phyloP scores from a whole-genome alignment of 1,284 basidiomycete genomes.

The Pholiota adiposa region DNA sequence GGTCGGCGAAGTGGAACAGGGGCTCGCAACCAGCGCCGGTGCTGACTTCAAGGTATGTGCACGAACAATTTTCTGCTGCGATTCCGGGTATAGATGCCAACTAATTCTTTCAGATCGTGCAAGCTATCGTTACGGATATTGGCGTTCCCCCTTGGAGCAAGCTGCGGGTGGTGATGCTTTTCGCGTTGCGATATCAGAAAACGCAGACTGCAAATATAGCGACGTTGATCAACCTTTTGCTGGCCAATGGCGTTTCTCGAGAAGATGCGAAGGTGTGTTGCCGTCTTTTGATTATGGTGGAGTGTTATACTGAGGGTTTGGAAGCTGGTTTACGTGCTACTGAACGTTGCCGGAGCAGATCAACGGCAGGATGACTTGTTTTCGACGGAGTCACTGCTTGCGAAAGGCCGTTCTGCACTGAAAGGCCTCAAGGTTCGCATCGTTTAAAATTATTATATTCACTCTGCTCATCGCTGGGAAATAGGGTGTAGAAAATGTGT shows the following conservation, averaged over 20 bases:
- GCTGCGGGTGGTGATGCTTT: slow-evolving; percentile 92
- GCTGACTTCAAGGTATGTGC: slow-evolving; percentile 82
- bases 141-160: slow-evolving; percentile 81
- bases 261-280: slow-evolving; percentile 80
- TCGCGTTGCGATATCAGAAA: slow-evolving; percentile 95
- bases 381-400: slow-evolving; percentile 94
- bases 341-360: slow-evolving; percentile 95
- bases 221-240: slow-evolving; percentile 80
- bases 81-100: slow-evolving; percentile 4
- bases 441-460: not conserved
- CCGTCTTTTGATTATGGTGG: slow-evolving; percentile 5
- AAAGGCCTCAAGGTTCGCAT: slow-evolving; percentile 87
- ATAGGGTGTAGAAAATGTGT: slow-evolving; percentile 98
- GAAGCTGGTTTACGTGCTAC: slow-evolving; percentile 90
- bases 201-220: slow-evolving; percentile 85
- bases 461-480: slow-evolving; percentile 12
- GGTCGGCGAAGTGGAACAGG: slow-evolving; percentile 96
- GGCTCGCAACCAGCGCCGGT: slow-evolving; percentile 90
- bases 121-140: slow-evolving; percentile 73
- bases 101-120: slow-evolving; percentile 63
- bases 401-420: slow-evolving; percentile 91
- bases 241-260: slow-evolving; percentile 81
- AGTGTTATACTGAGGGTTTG: slow-evolving; percentile 3
- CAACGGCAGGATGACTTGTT: slow-evolving; percentile 98
- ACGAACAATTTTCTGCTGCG: not conserved